A percentile compares a stretch with the other conserved stretches of the same genome.
Evolutionary conservation across 345 rosid genomes (phyloP).

Genomic region (Populus tremula): DNA sequence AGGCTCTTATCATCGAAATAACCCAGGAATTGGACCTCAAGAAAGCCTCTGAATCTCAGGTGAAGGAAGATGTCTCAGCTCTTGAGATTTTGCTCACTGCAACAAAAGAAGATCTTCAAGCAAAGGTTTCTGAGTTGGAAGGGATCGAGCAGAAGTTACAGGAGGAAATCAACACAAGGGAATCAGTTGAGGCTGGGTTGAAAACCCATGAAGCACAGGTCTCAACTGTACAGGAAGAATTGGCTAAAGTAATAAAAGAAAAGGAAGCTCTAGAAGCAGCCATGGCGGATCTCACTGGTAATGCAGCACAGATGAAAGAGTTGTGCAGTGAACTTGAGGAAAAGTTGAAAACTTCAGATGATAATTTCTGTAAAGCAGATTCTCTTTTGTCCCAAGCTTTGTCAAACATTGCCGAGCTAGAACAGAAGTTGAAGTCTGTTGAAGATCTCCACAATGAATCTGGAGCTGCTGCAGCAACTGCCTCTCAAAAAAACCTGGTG

Average conservation of each 20-base stretch:
- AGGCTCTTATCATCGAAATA: constrained; percentile 51
- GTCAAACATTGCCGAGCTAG: constrained; percentile 64
- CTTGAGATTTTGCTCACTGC: constrained; percentile 47
- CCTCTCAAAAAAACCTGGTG: constrained; percentile 68
- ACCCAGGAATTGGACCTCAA: constrained; percentile 57
- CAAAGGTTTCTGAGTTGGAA: constrained; percentile 56
- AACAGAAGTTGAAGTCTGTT: constrained; percentile 64
- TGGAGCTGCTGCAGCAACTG: constrained; percentile 58
- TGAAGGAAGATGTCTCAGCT: constrained; percentile 53
- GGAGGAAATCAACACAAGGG: constrained; percentile 51
- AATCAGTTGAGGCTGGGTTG: constrained; percentile 38
- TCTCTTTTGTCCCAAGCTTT: constrained; percentile 71
- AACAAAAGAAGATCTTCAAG: constrained; percentile 55
- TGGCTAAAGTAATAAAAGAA: constrained; percentile 36
- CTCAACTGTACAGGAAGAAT: constrained; percentile 31
- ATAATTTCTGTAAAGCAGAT: constrained; percentile 57
- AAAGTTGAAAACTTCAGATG: constrained; percentile 63
- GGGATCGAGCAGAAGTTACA: constrained; percentile 43
- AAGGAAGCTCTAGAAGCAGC: constrained; percentile 62
- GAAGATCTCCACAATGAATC: constrained; percentile 62
- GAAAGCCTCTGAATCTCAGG: constrained; percentile 62
- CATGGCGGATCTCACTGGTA: constrained; percentile 46
- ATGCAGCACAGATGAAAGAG: constrained; percentile 44
- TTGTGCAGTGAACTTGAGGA: constrained; percentile 52
- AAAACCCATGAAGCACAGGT: constrained; percentile 39